Conservation (phyloP, 2,329 filamentous ascomycete genomes). For the Nemania sp. region DNA sequence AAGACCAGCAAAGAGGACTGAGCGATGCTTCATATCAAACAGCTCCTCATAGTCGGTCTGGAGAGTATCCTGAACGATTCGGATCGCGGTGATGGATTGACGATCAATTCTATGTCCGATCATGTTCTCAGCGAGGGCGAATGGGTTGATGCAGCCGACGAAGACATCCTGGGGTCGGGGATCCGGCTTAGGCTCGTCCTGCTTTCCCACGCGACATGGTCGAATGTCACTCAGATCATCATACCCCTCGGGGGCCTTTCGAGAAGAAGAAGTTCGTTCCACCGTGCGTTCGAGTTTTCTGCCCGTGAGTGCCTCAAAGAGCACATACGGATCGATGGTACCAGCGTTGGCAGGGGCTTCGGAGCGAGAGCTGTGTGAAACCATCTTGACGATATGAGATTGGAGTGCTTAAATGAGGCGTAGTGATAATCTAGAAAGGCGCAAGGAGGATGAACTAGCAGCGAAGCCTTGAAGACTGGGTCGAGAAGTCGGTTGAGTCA, state of each 20-base stretch:
- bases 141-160: slow-evolving; percentile 50
- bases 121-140: slow-evolving; percentile 50
- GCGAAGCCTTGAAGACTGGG: slow-evolving; percentile 1
- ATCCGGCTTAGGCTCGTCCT: slow-evolving; percentile 41
- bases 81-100: slow-evolving; percentile 40
- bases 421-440: background rate
- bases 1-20: slow-evolving; percentile 49
- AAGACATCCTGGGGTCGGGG: slow-evolving; percentile 45
- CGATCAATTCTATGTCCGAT: slow-evolving; percentile 48
- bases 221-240: slow-evolving; percentile 42
- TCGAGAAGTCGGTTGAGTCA: background rate
- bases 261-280: slow-evolving; percentile 33
- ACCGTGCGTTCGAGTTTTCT: slow-evolving; percentile 34
- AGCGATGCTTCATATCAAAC: slow-evolving; percentile 51
- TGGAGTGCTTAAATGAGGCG: background rate
- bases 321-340: slow-evolving; percentile 43
- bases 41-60: slow-evolving; percentile 54
- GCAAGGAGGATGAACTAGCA: background rate
- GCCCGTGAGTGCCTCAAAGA: slow-evolving; percentile 47
- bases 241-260: slow-evolving; percentile 41
- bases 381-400: slow-evolving; percentile 29
- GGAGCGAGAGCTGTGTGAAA: slow-evolving; percentile 27
- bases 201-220: slow-evolving; percentile 26
- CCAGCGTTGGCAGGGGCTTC: slow-evolving; percentile 23
- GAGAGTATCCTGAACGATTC: slow-evolving; percentile 48